These are phyloP conservation scores for Martiniozyma asiatica DNA, from an alignment of 1,139 yeast species.

Conservation along the genomic window DNA sequence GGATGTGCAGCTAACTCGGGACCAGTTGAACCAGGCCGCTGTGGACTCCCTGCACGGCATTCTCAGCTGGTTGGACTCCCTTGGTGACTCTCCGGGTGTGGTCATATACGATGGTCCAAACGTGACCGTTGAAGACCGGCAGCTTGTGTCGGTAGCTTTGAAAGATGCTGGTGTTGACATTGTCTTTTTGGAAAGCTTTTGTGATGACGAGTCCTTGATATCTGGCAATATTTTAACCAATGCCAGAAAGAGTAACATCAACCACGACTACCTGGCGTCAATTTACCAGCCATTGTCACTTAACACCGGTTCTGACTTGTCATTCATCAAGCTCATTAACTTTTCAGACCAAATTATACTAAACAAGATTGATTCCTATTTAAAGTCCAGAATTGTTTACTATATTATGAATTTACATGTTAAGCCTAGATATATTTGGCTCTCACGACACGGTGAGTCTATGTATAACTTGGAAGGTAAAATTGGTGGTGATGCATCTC, in stretches of 20 bases:
- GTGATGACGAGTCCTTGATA: slow-evolving; percentile 71
- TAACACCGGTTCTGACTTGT: slow-evolving; percentile 46
- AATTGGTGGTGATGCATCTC: slow-evolving; percentile 89
- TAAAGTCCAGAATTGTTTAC: slow-evolving; percentile 87
- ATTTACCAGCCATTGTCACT: slow-evolving; percentile 61
- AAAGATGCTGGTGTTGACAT: slow-evolving; percentile 67
- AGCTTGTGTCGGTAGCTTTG: slow-evolving; percentile 51
- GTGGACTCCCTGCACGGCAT: slow-evolving; percentile 45
- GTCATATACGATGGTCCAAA: slow-evolving; percentile 89
- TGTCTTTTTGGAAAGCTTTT: slow-evolving; percentile 84
- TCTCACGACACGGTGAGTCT: slow-evolving; percentile 93
- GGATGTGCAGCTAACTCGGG: slow-evolving; percentile 28
- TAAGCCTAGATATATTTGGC: slow-evolving; percentile 83
- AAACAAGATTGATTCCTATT: slow-evolving; percentile 75
- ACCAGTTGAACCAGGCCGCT: slow-evolving; percentile 1
- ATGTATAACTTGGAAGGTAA: slow-evolving; percentile 86
- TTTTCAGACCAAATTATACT: slow-evolving; percentile 81
- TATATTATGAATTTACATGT: slow-evolving; percentile 93
- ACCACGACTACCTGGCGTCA: slow-evolving; percentile 3
- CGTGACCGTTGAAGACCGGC: slow-evolving; percentile 61
- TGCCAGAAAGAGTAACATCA: slow-evolving; percentile 2
- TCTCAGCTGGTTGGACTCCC: slow-evolving; percentile 67
- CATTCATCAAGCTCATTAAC: slow-evolving; percentile 79
- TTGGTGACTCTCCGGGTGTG: slow-evolving; percentile 65
- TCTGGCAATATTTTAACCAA: slow-evolving; percentile 49